A percentile compares a stretch with the other conserved stretches of the same genome.
phyloP scores from a whole-genome alignment of 352 stramenopile genomes.

The Phytophthora gonapodyides region DNA sequence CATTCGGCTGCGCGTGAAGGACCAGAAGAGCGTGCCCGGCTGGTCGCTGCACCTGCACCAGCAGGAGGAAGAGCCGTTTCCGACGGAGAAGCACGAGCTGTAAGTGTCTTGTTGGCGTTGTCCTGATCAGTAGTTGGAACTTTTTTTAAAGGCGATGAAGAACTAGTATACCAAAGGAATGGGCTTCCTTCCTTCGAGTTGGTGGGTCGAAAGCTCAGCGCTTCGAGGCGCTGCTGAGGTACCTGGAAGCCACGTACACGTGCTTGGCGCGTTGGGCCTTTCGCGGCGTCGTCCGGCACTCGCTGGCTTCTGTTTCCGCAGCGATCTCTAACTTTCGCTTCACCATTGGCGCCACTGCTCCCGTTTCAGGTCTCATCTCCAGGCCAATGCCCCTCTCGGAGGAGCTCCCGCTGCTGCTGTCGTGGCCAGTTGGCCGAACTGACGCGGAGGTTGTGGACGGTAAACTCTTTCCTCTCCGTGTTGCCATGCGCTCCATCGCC shows the following conservation, averaged over 20 bases:
- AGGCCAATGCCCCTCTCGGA: constrained; percentile 22
- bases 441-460: constrained; percentile 8
- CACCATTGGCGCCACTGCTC: constrained; percentile 7
- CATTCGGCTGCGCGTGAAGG: constrained; percentile 81
- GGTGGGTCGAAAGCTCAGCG: constrained; percentile 19
- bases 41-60: constrained; percentile 66
- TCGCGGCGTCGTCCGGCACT: constrained; percentile 28
- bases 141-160: constrained; percentile 32
- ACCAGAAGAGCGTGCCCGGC: constrained; percentile 77
- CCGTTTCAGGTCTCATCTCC: constrained; percentile 12
- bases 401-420: constrained; percentile 19
- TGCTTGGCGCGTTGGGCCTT: constrained; percentile 43
- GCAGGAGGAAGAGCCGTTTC: constrained; percentile 27
- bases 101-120: constrained; percentile 27
- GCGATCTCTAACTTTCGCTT: constrained; percentile 26
- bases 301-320: constrained; percentile 13
- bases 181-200: constrained; percentile 12
- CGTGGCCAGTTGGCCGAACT: constrained; percentile 8
- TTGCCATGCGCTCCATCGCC: constrained; percentile 68
- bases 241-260: constrained; percentile 54
- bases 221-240: constrained; percentile 45
- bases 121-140: constrained; percentile 19
- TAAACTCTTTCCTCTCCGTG: constrained; percentile 33
- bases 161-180: constrained; percentile 36
- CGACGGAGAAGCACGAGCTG: constrained; percentile 43